Conservation (phyloP, 1,139 yeast species). For the Diutina rugosa region DNA sequence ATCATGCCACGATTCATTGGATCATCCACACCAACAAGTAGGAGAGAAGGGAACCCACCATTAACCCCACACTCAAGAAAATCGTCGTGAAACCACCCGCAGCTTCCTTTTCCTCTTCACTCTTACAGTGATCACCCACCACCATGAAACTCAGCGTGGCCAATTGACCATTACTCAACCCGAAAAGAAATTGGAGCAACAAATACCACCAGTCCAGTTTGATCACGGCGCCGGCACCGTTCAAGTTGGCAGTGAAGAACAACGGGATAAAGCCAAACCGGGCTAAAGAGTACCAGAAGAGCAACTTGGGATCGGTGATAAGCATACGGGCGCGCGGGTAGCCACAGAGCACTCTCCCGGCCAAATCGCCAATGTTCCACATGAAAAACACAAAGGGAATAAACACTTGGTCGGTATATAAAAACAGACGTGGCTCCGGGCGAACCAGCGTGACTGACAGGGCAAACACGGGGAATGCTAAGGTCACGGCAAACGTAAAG, state of each 20-base stretch:
- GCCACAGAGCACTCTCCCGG: conserved; percentile 65
- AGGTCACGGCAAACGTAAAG: conserved; percentile 60
- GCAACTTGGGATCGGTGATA: conserved; percentile 23
- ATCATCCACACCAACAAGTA: conserved; percentile 23
- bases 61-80: conserved; percentile 61
- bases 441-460: conserved; percentile 47
- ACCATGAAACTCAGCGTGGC: conserved; percentile 74
- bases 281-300: conserved; percentile 38
- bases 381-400: conserved; percentile 67
- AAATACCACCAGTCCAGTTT: conserved; percentile 59
- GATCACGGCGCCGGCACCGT: conserved; percentile 16
- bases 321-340: conserved; percentile 22
- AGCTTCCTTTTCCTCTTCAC: conserved; percentile 67
- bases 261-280: conserved; percentile 50
- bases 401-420: conserved; percentile 37
- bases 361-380: conserved; percentile 86
- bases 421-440: conserved; percentile 13
- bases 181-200: conserved; percentile 61
- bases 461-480: conserved; percentile 86
- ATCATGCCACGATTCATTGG: conserved; percentile 2
- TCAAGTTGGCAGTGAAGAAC: conserved; percentile 56
- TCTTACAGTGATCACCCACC: conserved; percentile 46
- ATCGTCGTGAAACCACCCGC: conserved; percentile 90
- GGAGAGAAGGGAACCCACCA: conserved; percentile 65
- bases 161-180: conserved; percentile 78